Evolutionary conservation across 352 stramenopile species (phyloP).

Genomic region (Pythium rhizo-oryzae): DNA sequence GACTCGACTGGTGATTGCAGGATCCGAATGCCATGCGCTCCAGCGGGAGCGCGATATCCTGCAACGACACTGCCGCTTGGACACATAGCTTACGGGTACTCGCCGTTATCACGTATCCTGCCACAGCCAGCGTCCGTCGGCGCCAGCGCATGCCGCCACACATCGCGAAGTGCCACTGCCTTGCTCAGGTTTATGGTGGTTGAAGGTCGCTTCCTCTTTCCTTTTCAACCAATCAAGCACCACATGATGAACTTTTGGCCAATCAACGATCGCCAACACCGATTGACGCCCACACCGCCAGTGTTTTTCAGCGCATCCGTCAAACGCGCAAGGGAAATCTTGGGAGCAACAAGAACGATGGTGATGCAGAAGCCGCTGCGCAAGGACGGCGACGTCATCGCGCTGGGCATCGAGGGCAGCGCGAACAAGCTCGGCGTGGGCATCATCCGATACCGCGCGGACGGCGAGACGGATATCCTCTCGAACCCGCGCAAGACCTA

Average conservation of each 20-base stretch:
- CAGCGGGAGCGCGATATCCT: conserved; percentile 15
- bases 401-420: conserved; percentile 98
- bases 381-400: conserved; percentile 83
- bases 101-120: not conserved
- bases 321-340: not conserved
- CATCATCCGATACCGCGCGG: conserved; percentile 71
- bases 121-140: not conserved
- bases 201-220: conserved; percentile 7
- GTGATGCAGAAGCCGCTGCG: conserved; percentile 40
- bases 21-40: conserved; percentile 38
- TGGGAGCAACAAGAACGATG: conserved; percentile 2
- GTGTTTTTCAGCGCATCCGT: conserved; percentile 10
- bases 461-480: conserved; percentile 93
- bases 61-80: not conserved
- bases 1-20: conserved; percentile 34
- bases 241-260: not conserved
- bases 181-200: not conserved
- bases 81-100: not conserved
- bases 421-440: conserved; percentile 98
- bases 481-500: conserved; percentile 99
- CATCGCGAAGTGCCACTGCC: not conserved
- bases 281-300: conserved; percentile 23
- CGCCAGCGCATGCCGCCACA: too few relatives aligned
- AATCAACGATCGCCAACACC: conserved; percentile 28
- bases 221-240: conserved; percentile 39